These are phyloP conservation scores for Citrus medica DNA, from an alignment of 345 rosid species.

Conservation along the genomic window DNA sequence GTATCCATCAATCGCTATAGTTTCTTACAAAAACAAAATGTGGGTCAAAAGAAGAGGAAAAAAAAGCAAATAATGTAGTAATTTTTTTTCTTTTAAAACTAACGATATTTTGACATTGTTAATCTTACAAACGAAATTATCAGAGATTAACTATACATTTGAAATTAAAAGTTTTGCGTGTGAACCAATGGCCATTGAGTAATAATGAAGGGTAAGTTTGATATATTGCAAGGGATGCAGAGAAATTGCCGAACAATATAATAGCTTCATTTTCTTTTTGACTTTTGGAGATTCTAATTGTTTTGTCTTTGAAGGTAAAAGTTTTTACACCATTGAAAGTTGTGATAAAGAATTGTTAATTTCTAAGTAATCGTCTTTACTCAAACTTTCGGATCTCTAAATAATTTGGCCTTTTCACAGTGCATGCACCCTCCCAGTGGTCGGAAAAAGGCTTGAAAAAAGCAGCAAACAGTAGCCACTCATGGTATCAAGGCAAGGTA, in stretches of 20 bases:
- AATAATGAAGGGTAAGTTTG: background rate
- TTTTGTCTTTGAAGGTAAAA: background rate
- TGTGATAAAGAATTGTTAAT: background rate
- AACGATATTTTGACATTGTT: too few species aligned
- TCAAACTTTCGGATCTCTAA: background rate
- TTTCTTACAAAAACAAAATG: background rate
- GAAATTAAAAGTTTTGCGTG: too few species aligned
- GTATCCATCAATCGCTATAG: background rate
- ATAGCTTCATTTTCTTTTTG: background rate
- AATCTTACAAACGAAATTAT: too few species aligned
- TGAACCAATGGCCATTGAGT: too few species aligned
- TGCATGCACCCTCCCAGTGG: conserved; percentile 6
- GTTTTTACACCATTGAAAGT: background rate
- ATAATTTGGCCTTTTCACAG: background rate
- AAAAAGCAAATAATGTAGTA: background rate
- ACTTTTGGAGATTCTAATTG: background rate
- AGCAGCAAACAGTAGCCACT: background rate
- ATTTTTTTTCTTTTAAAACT: too few species aligned
- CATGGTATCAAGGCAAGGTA: background rate
- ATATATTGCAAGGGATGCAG: background rate
- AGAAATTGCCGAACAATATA: background rate
- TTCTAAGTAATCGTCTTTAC: background rate
- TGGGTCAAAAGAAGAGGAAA: background rate
- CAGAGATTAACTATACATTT: too few species aligned
- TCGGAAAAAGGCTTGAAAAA: background rate